Evolutionary conservation across 1,284 basidiomycete genomes (phyloP).

Genomic region (Leccinum proliferum): DNA sequence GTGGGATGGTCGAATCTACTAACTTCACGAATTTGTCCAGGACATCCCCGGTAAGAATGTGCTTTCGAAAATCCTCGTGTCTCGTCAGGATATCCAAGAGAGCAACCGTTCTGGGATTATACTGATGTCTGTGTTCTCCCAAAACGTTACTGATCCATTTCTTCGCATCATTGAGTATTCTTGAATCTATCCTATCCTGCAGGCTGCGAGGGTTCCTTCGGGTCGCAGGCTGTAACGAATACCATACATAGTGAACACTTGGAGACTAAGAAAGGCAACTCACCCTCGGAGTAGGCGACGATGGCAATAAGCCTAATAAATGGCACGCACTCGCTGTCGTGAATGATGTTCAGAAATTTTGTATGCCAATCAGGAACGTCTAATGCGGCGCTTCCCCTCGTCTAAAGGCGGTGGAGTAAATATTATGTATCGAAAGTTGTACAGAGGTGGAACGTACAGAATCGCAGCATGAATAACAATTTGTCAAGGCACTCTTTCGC

Average conservation of each 20-base stretch:
- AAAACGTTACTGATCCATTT: conserved; percentile 10
- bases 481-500: neutral
- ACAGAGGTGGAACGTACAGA: conserved; percentile 9
- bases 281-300: conserved; percentile 21
- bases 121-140: conserved; percentile 7
- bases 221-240: conserved; percentile 9
- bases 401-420: conserved; percentile 5
- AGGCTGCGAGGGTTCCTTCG: neutral
- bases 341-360: conserved; percentile 11
- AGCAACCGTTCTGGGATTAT: conserved; percentile 19
- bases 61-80: conserved; percentile 11
- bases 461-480: conserved; percentile 7
- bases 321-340: neutral
- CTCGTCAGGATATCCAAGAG: conserved; percentile 18
- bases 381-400: conserved; percentile 20
- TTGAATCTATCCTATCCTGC: neutral
- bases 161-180: conserved; percentile 7
- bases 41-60: conserved; percentile 12
- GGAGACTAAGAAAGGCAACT: conserved; percentile 7
- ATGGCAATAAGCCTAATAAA: conserved; percentile 10
- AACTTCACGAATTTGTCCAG: conserved; percentile 12
- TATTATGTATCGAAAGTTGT: neutral
- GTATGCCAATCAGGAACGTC: conserved; percentile 9
- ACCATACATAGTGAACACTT: neutral
- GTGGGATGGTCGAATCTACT: conserved; percentile 10